A percentile compares a stretch with the other conserved stretches of the same genome.
Conservation (phyloP, 2,329 filamentous ascomycete genomes). For the Amphichorda felina region DNA sequence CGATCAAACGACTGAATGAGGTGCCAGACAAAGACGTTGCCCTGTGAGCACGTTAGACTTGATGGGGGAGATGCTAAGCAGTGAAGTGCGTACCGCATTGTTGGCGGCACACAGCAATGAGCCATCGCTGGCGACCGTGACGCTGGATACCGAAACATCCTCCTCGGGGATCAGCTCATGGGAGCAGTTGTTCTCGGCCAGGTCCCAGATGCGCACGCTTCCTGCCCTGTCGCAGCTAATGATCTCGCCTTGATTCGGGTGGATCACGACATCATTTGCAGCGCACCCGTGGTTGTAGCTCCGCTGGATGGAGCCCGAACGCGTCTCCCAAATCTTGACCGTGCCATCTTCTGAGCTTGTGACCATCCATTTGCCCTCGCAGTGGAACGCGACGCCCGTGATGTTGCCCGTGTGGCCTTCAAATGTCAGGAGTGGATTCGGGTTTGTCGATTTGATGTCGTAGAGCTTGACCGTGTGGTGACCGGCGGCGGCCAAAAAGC, state of each 20-base stretch:
- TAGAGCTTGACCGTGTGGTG: conserved; percentile 89
- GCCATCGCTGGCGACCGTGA: conserved; percentile 91
- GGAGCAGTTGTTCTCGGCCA: conserved; percentile 93
- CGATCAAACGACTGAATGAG: conserved; percentile 74
- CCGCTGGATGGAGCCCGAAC: conserved; percentile 74
- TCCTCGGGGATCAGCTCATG: conserved; percentile 95
- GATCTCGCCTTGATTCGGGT: conserved; percentile 96
- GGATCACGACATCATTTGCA: conserved; percentile 98
- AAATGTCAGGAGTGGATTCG: conserved; percentile 83
- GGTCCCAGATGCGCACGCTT: conserved; percentile 89
- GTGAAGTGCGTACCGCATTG: conserved; percentile 52
- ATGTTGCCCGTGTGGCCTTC: conserved; percentile 94
- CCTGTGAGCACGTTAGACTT: conserved; percentile 37
- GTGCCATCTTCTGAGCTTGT: conserved; percentile 94
- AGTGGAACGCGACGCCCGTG: conserved; percentile 94
- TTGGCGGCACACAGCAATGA: conserved; percentile 89
- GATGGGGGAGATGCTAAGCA: background rate
- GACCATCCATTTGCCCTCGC: conserved; percentile 99
- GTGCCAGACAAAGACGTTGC: conserved; percentile 95
- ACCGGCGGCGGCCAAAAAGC: conserved; percentile 74
- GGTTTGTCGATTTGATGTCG: conserved; percentile 97
- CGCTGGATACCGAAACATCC: conserved; percentile 84
- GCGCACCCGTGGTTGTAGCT: conserved; percentile 85
- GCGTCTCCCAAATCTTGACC: conserved; percentile 94
- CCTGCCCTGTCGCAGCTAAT: conserved; percentile 92